Evolutionary conservation across 1,139 yeast genomes (phyloP), one percentile per base, ranked within the genome.

Genomic region (Pneumocystis jirovecii): DNA sequence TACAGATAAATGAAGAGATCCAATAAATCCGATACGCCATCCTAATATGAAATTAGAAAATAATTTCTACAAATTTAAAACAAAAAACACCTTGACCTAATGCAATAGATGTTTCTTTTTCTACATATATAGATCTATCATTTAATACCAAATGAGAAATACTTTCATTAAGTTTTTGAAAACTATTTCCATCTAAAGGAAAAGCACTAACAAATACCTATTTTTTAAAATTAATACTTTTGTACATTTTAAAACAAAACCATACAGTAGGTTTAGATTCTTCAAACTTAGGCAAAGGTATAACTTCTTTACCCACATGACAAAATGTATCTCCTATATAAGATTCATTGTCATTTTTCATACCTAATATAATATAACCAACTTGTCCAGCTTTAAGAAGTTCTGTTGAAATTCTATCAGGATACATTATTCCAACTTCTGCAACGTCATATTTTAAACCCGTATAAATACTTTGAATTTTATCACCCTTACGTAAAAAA

Each of bases 391-490:
- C 93, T 60, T 79, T 78, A 44, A 93, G 78, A 7, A 74, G 74
- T 17, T 82, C 84, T 74, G 87, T 83, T 0, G 89, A 79, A 29
- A 76, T 71, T 66, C 87, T 81, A 68, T 91, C 95, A 0, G 98
- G 98, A 72, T 90, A 87, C 96, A 91, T 90, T 63, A 93, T 86
- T 0, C 98, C 98, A 15, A 90, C 87, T 69, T 93, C 97, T 73
- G 89, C 88, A 60, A 89, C 87, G 61, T 93, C 97, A 73, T 90
- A 91, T 69, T 82, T 82, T 67, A 82, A 81, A 37, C 82, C 81
- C 0, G 96, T 85, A 70, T 88, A 95, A 1, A 89, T 95, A 12
- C 95, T 86, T 63, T 84, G 75, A 60, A 93, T 79, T 71, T 83
- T 86, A 76, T 84, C 86, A 12, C 96, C 96, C 71, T 83, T 85